A percentile compares a stretch with the other conserved stretches of the same genome.
These are phyloP conservation scores for Nicotiana attenuata DNA, from an alignment of 257 asterid species.

Conservation along the genomic window DNA sequence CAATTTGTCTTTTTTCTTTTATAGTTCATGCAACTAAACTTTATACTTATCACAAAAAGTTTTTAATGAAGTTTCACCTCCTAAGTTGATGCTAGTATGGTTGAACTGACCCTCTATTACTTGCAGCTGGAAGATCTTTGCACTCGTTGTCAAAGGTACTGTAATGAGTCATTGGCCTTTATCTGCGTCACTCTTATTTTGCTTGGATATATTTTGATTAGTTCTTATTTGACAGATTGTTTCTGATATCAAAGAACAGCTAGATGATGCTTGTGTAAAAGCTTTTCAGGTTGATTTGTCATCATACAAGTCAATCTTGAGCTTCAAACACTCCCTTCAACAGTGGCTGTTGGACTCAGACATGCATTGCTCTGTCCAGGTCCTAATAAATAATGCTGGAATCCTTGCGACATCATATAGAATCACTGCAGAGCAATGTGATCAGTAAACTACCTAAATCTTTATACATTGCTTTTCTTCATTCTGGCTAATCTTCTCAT, in stretches of 20 bases:
- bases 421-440: conserved; percentile 62
- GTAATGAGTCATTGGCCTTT: not conserved
- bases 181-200: not conserved
- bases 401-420: conserved; percentile 71
- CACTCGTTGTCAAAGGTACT: conserved; percentile 54
- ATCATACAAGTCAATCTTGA: conserved; percentile 62
- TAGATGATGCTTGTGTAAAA: conserved; percentile 50
- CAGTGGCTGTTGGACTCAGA: conserved; percentile 71
- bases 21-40: not conserved
- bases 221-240: conserved; percentile 39
- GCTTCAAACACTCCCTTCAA: conserved; percentile 62
- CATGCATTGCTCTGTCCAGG: conserved; percentile 70
- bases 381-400: conserved; percentile 90
- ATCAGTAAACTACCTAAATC: conserved; percentile 43
- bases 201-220: not conserved
- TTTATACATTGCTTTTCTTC: not conserved
- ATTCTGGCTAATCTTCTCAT: not conserved
- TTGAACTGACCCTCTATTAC: not conserved
- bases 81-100: not conserved
- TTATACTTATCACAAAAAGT: not conserved
- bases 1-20: not conserved
- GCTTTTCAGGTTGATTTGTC: conserved; percentile 63
- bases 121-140: conserved; percentile 83
- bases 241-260: conserved; percentile 44
- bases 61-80: not conserved